phyloP scores from a whole-genome alignment of 169 alveolate genomes.

The Perkinsus marinus region DNA sequence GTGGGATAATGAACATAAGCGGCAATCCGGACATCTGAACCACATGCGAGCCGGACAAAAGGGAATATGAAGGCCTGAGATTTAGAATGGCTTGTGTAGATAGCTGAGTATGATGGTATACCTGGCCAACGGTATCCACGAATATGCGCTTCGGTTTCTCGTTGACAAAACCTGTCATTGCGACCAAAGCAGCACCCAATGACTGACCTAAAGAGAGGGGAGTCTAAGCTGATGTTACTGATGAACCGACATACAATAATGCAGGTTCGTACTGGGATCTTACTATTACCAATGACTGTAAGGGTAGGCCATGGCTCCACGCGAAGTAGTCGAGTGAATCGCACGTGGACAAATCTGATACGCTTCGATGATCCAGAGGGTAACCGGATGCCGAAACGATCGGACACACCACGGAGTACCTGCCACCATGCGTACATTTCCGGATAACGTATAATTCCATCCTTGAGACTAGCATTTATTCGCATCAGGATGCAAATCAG shows the following conservation, averaged over 20 bases:
- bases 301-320: not conserved
- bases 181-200: not conserved
- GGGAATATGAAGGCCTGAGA: not conserved
- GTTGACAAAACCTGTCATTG: not conserved
- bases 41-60: not conserved
- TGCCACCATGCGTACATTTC: too few species aligned
- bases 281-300: not conserved
- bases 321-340: not conserved
- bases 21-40: not conserved
- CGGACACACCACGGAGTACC: not conserved
- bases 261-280: not conserved
- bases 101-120: not conserved
- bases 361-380: not conserved
- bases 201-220: not conserved
- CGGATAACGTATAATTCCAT: too few species aligned
- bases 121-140: not conserved
- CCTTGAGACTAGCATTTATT: too few species aligned
- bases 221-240: too few species aligned
- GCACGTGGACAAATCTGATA: not conserved
- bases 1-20: conserved; percentile 1
- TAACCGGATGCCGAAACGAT: not conserved
- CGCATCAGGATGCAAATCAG: too few species aligned
- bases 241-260: too few species aligned
- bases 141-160: not conserved
- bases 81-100: too few species aligned